A percentile compares a stretch with the other conserved stretches of the same genome.
Evolutionary conservation across 805 yeast species (phyloP).

Genomic region (Citeromyces matritensis): DNA sequence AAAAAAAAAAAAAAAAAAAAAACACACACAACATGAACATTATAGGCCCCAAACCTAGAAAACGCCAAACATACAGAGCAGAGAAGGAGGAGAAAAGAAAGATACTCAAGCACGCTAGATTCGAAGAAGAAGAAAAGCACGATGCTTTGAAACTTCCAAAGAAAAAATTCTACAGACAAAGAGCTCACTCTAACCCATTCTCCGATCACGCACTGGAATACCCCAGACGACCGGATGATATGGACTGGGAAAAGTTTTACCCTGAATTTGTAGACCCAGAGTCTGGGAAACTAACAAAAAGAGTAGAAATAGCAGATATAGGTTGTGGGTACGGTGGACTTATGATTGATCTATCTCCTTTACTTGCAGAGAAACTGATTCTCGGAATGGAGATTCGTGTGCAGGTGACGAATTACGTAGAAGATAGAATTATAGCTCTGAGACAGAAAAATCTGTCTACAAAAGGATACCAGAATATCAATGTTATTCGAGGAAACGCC

Average conservation of each 20-base stretch:
- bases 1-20: slow-evolving; percentile 1
- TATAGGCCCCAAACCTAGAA: slow-evolving; percentile 10
- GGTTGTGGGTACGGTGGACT: slow-evolving; percentile 98
- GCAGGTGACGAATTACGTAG: slow-evolving; percentile 94
- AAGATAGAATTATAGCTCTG: slow-evolving; percentile 84
- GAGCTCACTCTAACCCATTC: slow-evolving; percentile 97
- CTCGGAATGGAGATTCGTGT: slow-evolving; percentile 97
- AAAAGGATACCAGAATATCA: slow-evolving; percentile 60
- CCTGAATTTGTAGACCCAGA: slow-evolving; percentile 39
- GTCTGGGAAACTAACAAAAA: slow-evolving; percentile 24
- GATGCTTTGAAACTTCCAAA: slow-evolving; percentile 46
- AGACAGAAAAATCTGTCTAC: slow-evolving; percentile 30
- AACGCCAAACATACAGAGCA: slow-evolving; percentile 33
- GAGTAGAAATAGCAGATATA: slow-evolving; percentile 83
- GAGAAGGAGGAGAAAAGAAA: slow-evolving; percentile 27
- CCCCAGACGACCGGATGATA: slow-evolving; percentile 63
- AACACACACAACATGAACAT: slow-evolving; percentile 1
- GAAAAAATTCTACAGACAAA: slow-evolving; percentile 81
- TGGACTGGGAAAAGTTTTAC: slow-evolving; percentile 78
- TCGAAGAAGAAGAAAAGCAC: slow-evolving; percentile 15
- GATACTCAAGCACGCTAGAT: slow-evolving; percentile 26
- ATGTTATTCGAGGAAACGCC: slow-evolving; percentile 87
- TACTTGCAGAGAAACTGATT: slow-evolving; percentile 57
- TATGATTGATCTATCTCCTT: slow-evolving; percentile 63
- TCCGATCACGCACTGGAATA: slow-evolving; percentile 89